Conservation (phyloP, 192 early-diverging fungal species). For the Entophlyctis luteolus region DNA sequence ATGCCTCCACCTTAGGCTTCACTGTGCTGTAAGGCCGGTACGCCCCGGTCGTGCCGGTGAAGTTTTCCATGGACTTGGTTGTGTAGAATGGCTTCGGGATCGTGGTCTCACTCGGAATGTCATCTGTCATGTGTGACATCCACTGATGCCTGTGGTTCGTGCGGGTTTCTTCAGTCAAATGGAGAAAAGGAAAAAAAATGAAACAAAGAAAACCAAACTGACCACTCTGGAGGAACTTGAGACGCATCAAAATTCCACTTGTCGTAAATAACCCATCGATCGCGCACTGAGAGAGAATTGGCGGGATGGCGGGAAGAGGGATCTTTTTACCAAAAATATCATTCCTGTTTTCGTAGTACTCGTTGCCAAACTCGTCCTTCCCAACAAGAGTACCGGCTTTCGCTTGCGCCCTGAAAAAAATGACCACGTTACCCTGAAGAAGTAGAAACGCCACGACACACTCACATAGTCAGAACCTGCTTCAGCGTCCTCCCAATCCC, state of each 20-base stretch:
- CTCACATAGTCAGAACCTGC: constrained; percentile 29
- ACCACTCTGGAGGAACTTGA: constrained; percentile 56
- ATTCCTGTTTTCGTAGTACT: constrained; percentile 50
- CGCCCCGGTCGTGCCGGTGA: constrained; percentile 45
- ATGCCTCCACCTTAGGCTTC: constrained; percentile 39
- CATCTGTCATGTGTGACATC: constrained; percentile 53
- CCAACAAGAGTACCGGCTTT: constrained; percentile 46
- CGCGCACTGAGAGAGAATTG: constrained; percentile 32
- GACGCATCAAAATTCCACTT: constrained; percentile 53
- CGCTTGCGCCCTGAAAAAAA: constrained; percentile 36
- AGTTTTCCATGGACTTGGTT: constrained; percentile 32
- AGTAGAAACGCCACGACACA: not conserved
- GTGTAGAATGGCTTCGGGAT: constrained; percentile 45
- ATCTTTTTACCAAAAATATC: constrained; percentile 36
- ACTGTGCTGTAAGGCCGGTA: constrained; percentile 53
- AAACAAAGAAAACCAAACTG: not conserved
- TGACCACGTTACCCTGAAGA: too few relatives aligned
- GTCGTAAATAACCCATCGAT: constrained; percentile 51
- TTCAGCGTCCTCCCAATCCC: constrained; percentile 15
- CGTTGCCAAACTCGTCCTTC: constrained; percentile 45
- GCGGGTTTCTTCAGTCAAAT: not conserved
- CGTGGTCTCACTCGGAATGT: constrained; percentile 39
- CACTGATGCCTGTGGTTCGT: constrained; percentile 47
- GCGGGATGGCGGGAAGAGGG: not conserved
- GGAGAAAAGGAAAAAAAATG: not conserved